These are phyloP conservation scores for Acanthamoeba lenticulata DNA, from an alignment of 208 protist genomes.

Conservation along the genomic window DNA sequence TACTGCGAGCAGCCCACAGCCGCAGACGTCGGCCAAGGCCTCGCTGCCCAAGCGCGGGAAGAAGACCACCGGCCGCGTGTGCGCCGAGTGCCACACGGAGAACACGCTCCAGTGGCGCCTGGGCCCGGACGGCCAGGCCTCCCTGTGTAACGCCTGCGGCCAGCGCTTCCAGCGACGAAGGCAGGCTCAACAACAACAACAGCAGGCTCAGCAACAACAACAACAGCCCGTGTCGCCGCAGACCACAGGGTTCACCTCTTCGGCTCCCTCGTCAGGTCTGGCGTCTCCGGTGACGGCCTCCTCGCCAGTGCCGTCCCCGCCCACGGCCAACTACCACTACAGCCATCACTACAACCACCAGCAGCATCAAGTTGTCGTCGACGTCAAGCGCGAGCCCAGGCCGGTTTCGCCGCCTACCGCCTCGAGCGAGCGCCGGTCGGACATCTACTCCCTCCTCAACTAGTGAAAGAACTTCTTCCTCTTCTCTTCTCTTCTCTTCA, in stretches of 20 bases:
- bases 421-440: not conserved
- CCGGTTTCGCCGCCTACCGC: not conserved
- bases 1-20: not conserved
- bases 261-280: not conserved
- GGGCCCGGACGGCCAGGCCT: conserved; percentile 11
- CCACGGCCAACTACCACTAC: not conserved
- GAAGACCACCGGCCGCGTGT: not conserved
- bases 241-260: too few relatives aligned
- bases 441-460: conserved; percentile 26
- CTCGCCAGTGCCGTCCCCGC: not conserved
- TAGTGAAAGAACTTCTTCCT: too few relatives aligned
- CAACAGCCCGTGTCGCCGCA: not conserved
- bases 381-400: not conserved
- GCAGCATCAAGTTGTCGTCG: not conserved
- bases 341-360: not conserved
- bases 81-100: conserved; percentile 32
- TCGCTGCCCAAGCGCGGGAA: not conserved
- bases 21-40: not conserved
- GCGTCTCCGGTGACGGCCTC: not conserved
- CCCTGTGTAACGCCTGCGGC: conserved; percentile 15
- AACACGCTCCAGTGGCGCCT: conserved; percentile 48
- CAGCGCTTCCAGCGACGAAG: conserved; percentile 27
- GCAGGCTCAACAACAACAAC: not conserved
- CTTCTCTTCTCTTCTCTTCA: too few relatives aligned
- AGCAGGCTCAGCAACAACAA: not conserved